phyloP scores from a whole-genome alignment of 306 rosid species.

The Gynostemma pentaphyllum region DNA sequence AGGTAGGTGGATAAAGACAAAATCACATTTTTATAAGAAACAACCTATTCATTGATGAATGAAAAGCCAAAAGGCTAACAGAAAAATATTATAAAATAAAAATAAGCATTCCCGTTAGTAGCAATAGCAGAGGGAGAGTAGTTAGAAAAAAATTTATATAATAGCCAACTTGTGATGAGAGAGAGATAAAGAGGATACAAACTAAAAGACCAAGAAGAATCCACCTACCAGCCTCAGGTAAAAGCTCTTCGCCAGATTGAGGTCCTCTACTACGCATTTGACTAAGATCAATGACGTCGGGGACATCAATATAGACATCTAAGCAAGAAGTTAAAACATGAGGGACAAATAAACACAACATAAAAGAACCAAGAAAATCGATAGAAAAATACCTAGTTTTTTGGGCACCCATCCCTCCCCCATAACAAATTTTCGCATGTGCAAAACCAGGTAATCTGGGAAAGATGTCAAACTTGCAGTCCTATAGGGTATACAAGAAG shows the following conservation, averaged over 20 bases:
- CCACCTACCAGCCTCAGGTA: constrained; percentile 13
- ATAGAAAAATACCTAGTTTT: constrained; percentile 63
- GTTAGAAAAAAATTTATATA: too few species aligned
- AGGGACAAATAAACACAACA: neutral
- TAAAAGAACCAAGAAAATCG: constrained; percentile 5
- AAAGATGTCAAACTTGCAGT: too few species aligned
- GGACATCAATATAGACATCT: constrained; percentile 95
- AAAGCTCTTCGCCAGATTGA: constrained; percentile 5
- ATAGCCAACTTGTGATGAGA: neutral
- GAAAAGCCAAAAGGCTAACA: too few species aligned
- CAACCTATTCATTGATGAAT: too few species aligned
- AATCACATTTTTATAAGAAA: too few species aligned
- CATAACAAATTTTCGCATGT: constrained; percentile 94
- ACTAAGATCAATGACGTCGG: constrained; percentile 87
- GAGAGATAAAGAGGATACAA: neutral
- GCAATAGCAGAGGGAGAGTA: too few species aligned
- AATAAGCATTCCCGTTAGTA: too few species aligned
- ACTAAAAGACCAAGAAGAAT: constrained; percentile 8
- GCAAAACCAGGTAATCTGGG: too few species aligned
- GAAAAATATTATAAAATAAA: too few species aligned
- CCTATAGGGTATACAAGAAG: too few species aligned
- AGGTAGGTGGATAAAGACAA: too few species aligned
- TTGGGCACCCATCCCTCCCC: constrained; percentile 95
- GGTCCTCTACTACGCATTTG: constrained; percentile 11
- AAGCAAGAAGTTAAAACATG: constrained; percentile 13